A percentile compares a stretch with the other conserved stretches of the same genome.
Evolutionary conservation across 1,284 basidiomycete species (phyloP).

Genomic region (Athelia sp.): DNA sequence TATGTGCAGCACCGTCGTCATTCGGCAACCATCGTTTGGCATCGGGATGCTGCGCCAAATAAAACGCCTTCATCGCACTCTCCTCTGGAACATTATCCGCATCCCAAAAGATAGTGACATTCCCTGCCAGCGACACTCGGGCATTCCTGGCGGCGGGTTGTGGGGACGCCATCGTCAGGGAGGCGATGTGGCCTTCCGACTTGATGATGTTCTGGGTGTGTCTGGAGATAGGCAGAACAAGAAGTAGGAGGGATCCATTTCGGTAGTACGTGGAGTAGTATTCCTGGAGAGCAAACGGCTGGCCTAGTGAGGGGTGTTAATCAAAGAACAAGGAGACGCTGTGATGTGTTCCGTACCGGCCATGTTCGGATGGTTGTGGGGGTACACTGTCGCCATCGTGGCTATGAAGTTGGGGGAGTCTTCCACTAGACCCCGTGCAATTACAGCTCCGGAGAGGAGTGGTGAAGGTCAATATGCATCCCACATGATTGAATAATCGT

Average conservation of each 20-base stretch:
- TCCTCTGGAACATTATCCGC: conserved; percentile 25
- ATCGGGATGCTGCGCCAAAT: conserved; percentile 44
- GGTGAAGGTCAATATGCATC: background rate
- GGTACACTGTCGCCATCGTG: conserved; percentile 48
- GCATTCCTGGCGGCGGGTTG: conserved; percentile 36
- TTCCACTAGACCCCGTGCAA: conserved; percentile 39
- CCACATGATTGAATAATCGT: background rate
- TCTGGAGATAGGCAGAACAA: conserved; percentile 60
- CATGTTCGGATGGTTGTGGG: conserved; percentile 33
- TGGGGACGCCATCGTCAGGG: conserved; percentile 47
- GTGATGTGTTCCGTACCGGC: conserved; percentile 26
- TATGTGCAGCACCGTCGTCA: conserved; percentile 39
- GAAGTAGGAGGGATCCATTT: conserved; percentile 56
- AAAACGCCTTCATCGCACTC: conserved; percentile 34
- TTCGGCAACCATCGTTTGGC: conserved; percentile 47
- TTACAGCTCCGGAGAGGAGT: conserved; percentile 26
- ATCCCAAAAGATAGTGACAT: conserved; percentile 37
- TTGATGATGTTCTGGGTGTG: conserved; percentile 53
- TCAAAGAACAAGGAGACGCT: background rate
- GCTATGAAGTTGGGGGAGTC: conserved; percentile 31
- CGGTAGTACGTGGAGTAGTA: conserved; percentile 46
- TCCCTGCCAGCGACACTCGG: conserved; percentile 56
- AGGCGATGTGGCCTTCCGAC: conserved; percentile 38
- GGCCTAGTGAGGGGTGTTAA: conserved; percentile 27
- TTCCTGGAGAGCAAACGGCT: conserved; percentile 60